Percentiles rank a stretch among this genome's conserved stretches.
Conservation (phyloP, 257 asterid genomes). For the Paulownia fortunei region DNA sequence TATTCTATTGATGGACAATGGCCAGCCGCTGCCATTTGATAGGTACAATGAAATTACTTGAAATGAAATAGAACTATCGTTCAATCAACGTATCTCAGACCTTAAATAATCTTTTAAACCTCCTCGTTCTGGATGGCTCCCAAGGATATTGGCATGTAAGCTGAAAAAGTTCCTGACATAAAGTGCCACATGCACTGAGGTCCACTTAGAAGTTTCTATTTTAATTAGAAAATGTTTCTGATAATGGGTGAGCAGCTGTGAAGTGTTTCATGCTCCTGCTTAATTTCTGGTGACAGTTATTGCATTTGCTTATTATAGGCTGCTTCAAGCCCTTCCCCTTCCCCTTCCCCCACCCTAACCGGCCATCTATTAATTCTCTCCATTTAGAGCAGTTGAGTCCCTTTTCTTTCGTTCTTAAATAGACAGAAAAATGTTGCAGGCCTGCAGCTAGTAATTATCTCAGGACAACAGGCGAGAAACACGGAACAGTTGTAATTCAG, state of each 20-base stretch:
- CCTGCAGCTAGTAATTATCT: conserved; percentile 85
- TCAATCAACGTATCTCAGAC: background rate
- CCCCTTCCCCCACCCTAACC: too few relatives aligned
- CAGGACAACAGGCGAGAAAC: conserved; percentile 68
- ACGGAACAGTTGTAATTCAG: conserved; percentile 75
- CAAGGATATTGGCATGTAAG: too few relatives aligned
- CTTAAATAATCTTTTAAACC: background rate
- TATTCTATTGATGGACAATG: conserved; percentile 79
- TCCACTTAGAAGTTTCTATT: background rate
- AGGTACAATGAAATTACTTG: conserved; percentile 47
- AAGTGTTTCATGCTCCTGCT: background rate
- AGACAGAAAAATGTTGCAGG: conserved; percentile 45
- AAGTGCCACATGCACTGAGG: background rate
- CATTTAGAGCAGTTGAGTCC: background rate
- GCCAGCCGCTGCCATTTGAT: conserved; percentile 92
- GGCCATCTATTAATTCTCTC: background rate
- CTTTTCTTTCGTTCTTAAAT: background rate
- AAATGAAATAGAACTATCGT: background rate
- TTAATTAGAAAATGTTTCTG: background rate
- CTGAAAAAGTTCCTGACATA: too few relatives aligned
- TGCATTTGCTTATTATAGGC: too few relatives aligned
- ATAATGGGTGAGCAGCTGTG: background rate
- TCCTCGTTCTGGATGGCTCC: background rate
- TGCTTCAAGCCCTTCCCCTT: too few relatives aligned
- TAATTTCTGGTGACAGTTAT: too few relatives aligned